Conservation (phyloP, 106 monocot genomes). For the Acorus gramineus region DNA sequence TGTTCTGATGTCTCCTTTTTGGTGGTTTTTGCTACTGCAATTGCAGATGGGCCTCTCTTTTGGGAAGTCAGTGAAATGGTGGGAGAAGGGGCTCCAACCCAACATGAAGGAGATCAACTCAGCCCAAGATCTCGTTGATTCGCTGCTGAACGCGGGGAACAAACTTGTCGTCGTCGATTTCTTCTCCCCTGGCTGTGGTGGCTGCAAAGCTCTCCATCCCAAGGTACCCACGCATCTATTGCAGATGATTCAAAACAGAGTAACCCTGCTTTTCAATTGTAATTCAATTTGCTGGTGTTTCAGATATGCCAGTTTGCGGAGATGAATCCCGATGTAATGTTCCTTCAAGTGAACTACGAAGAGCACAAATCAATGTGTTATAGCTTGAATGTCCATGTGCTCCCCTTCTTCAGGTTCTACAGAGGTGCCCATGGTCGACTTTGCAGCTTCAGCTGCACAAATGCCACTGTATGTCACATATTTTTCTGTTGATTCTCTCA, state of each 20-base stretch:
- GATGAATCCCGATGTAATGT: slow-evolving; percentile 59
- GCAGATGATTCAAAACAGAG: no score
- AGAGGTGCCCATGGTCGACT: slow-evolving; percentile 84
- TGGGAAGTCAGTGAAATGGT: slow-evolving; percentile 66
- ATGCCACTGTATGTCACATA: slow-evolving; percentile 58
- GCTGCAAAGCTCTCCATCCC: slow-evolving; percentile 80
- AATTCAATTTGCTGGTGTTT: background rate
- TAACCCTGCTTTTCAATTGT: background rate
- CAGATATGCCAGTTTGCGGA: slow-evolving; percentile 92
- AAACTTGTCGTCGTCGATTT: slow-evolving; percentile 79
- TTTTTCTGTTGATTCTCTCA: background rate
- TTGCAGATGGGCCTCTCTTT: slow-evolving; percentile 47
- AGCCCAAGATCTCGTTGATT: slow-evolving; percentile 68
- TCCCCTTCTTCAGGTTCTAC: slow-evolving; percentile 95
- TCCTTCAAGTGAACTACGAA: slow-evolving; percentile 84
- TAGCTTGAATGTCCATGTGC: slow-evolving; percentile 84
- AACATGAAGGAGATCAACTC: slow-evolving; percentile 92
- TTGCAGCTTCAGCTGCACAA: slow-evolving; percentile 96
- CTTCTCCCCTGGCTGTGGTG: slow-evolving; percentile 90
- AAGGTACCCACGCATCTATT: slow-evolving; percentile 30
- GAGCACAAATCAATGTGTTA: slow-evolving; percentile 92
- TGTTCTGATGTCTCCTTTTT: background rate
- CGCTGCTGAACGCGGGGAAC: slow-evolving; percentile 47
- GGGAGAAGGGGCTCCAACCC: slow-evolving; percentile 67
- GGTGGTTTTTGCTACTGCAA: background rate